Conservation (phyloP, 495 filamentous ascomycete genomes). For the Neurospora hispaniola region DNA sequence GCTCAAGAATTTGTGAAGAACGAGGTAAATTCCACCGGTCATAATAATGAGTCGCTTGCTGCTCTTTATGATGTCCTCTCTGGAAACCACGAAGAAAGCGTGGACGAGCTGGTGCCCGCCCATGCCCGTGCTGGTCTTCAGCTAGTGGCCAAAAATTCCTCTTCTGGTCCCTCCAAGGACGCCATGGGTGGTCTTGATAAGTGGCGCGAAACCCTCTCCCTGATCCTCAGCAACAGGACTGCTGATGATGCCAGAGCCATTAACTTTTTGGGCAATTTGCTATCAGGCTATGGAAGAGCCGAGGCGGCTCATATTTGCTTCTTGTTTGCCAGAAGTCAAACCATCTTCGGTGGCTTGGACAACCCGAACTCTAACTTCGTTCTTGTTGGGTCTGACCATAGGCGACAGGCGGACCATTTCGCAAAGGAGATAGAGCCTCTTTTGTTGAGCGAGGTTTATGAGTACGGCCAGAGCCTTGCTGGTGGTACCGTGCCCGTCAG, state of each 20-base stretch:
- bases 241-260: constrained; percentile 66
- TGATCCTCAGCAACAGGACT: constrained; percentile 81
- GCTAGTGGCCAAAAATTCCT: constrained; percentile 62
- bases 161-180: constrained; percentile 53
- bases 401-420: constrained; percentile 51
- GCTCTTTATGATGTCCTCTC: constrained; percentile 88
- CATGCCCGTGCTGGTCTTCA: constrained; percentile 87
- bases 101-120: constrained; percentile 92
- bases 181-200: constrained; percentile 76
- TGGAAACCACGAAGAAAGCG: constrained; percentile 85
- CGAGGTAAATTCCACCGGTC: constrained; percentile 70
- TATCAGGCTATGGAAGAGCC: constrained; percentile 76
- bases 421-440: constrained; percentile 73
- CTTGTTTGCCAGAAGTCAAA: constrained; percentile 45
- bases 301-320: constrained; percentile 89
- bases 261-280: constrained; percentile 66
- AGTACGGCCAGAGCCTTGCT: constrained; percentile 65
- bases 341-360: constrained; percentile 71
- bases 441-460: constrained; percentile 84
- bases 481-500: constrained; percentile 44
- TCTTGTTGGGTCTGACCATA: constrained; percentile 75
- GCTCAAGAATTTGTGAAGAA: constrained; percentile 87
- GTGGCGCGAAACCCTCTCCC: constrained; percentile 82
- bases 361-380: constrained; percentile 70
- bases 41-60: constrained; percentile 74